phyloP scores from a whole-genome alignment of 306 rosid genomes.

The Cercis canadensis region DNA sequence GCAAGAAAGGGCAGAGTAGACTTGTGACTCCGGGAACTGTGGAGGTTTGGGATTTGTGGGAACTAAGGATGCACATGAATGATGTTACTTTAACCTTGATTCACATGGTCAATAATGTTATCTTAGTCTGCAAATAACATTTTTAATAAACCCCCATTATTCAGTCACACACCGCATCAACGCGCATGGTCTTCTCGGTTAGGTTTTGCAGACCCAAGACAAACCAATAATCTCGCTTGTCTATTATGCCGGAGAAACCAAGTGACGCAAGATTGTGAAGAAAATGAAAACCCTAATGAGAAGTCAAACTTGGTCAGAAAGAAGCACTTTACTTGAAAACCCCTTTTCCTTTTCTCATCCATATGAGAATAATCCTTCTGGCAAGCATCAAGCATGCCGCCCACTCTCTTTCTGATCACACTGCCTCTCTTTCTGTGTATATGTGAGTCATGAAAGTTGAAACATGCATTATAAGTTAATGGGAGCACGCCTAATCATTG shows the following conservation, averaged over 20 bases:
- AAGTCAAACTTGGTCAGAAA: conserved; percentile 42
- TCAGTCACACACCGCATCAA: conserved; percentile 27
- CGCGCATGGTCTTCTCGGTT: conserved; percentile 40
- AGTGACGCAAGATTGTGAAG: not conserved
- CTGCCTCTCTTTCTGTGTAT: conserved; percentile 27
- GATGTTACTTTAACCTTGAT: not conserved
- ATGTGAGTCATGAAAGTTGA: conserved; percentile 35
- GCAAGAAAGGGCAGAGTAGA: too few relatives aligned
- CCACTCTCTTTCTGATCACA: conserved; percentile 17
- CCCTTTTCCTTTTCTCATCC: not conserved
- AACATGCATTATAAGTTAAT: conserved; percentile 44
- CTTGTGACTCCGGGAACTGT: too few relatives aligned
- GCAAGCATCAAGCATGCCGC: conserved; percentile 32
- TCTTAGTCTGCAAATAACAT: conserved; percentile 36
- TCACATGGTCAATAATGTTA: conserved; percentile 45
- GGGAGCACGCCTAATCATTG: conserved; percentile 78
- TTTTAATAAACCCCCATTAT: conserved; percentile 32
- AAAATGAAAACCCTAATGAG: not conserved
- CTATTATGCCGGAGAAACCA: not conserved
- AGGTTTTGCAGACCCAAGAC: not conserved
- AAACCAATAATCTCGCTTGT: conserved; percentile 7
- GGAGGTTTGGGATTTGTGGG: too few relatives aligned
- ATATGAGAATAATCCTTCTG: conserved; percentile 1
- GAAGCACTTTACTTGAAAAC: conserved; percentile 23
- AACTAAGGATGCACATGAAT: not conserved